Conservation (phyloP, 108 stramenopile genomes). For the Schizochytrium sp. region DNA sequence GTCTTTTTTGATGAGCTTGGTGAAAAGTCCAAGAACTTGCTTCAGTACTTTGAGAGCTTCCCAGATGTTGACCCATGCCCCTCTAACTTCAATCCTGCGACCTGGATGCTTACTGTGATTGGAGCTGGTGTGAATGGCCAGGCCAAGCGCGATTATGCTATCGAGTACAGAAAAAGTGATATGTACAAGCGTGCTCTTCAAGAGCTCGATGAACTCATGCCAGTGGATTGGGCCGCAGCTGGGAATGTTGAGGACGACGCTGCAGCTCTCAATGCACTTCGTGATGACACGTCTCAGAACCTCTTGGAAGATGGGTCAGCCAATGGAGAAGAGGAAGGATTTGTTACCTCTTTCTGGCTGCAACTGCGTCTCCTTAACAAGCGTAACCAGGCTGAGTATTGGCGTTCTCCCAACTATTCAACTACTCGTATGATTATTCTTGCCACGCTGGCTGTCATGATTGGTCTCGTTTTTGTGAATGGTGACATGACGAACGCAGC, state of each 20-base stretch:
- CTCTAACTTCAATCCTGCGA: constrained; percentile 82
- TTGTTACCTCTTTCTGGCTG: constrained; percentile 50
- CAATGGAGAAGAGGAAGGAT: not conserved
- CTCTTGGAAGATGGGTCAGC: not conserved
- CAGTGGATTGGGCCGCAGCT: not conserved
- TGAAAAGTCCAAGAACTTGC: constrained; percentile 74
- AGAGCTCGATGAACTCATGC: constrained; percentile 47
- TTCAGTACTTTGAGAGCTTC: constrained; percentile 76
- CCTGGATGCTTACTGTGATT: constrained; percentile 86
- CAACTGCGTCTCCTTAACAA: constrained; percentile 63
- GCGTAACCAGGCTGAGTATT: constrained; percentile 66
- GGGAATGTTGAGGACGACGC: not conserved
- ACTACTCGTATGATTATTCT: constrained; percentile 66
- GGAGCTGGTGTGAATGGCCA: constrained; percentile 69
- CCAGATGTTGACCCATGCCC: constrained; percentile 55
- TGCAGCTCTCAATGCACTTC: constrained; percentile 25
- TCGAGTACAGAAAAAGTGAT: not conserved
- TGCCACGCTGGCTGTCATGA: constrained; percentile 51
- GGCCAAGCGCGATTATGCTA: not conserved
- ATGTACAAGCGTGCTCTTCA: not conserved
- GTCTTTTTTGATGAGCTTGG: constrained; percentile 86
- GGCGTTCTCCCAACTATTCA: constrained; percentile 62
- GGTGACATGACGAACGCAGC: constrained; percentile 67
- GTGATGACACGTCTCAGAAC: constrained; percentile 17
- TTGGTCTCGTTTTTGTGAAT: constrained; percentile 61